Conservation (phyloP, 1,139 yeast species). For the Scheffersomyces cryptocercus region DNA sequence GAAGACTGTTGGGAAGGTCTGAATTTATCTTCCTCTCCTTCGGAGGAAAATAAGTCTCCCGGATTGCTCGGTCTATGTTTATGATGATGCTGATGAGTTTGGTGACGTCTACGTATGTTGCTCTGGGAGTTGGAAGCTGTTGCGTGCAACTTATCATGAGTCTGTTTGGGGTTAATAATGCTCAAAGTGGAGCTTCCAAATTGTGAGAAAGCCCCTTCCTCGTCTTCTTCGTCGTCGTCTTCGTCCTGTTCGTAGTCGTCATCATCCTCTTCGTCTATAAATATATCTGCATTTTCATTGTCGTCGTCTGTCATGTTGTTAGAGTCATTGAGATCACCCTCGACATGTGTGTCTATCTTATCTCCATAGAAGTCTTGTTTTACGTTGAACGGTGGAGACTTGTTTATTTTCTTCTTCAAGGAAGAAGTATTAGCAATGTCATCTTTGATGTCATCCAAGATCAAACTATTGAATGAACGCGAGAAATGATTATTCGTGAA, state of each 20-base stretch:
- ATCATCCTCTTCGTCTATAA: slow-evolving; percentile 4
- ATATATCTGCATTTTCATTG: slow-evolving; percentile 1
- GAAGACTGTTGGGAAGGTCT: slow-evolving; percentile 26
- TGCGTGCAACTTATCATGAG: background rate
- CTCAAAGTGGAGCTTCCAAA: background rate
- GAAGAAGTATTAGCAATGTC: slow-evolving; percentile 12
- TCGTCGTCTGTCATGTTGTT: slow-evolving; percentile 4
- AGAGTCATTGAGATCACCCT: slow-evolving; percentile 8
- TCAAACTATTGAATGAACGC: slow-evolving; percentile 46
- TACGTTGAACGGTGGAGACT: slow-evolving; percentile 48
- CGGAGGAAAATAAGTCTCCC: slow-evolving; percentile 8
- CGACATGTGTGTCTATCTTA: slow-evolving; percentile 24
- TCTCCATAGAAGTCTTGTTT: slow-evolving; percentile 33
- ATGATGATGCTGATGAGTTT: slow-evolving; percentile 2
- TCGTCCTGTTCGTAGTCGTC: slow-evolving; percentile 7
- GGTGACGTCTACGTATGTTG: no score
- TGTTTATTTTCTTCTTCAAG: slow-evolving; percentile 27
- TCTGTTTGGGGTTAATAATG: background rate
- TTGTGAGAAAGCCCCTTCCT: background rate
- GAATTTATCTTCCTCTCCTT: slow-evolving; percentile 19
- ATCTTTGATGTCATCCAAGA: slow-evolving; percentile 40
- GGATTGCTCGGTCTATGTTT: background rate
- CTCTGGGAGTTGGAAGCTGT: no score
- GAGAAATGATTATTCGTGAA: slow-evolving; percentile 46
- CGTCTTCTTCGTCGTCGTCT: slow-evolving; percentile 4